A percentile compares a stretch with the other conserved stretches of the same genome.
phyloP scores from a whole-genome alignment of 176 grass and related monocot species.

The Guadua angustifolia region DNA sequence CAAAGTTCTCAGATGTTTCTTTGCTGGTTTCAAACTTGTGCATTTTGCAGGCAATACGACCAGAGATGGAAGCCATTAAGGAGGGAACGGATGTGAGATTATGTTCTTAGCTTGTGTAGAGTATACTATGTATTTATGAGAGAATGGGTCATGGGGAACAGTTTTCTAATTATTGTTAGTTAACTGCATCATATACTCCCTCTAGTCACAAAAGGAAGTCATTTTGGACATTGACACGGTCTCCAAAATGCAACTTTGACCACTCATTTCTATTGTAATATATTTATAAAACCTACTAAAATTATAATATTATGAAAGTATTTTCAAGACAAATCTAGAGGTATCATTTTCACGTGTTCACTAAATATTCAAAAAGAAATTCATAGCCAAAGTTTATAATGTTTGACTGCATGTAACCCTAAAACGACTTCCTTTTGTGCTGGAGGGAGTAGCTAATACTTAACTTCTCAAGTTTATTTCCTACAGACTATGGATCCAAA shows the following conservation, averaged over 20 bases:
- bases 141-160: conserved; percentile 31
- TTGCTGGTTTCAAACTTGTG: conserved; percentile 36
- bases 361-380: too few relatives aligned
- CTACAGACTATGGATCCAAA: conserved; percentile 60
- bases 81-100: conserved; percentile 65
- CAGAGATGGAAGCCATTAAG: conserved; percentile 80
- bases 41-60: conserved; percentile 63
- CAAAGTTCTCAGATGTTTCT: conserved; percentile 21
- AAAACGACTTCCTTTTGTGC: too few relatives aligned
- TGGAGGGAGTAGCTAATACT: neutral
- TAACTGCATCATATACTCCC: neutral
- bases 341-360: too few relatives aligned
- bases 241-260: too few relatives aligned
- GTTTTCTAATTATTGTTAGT: conserved; percentile 25
- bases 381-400: too few relatives aligned
- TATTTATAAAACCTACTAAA: too few relatives aligned
- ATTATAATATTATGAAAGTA: too few relatives aligned
- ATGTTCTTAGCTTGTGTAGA: conserved; percentile 34
- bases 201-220: too few relatives aligned
- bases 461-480: conserved; percentile 44
- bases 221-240: too few relatives aligned
- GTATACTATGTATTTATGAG: conserved; percentile 30
- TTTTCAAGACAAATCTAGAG: too few relatives aligned
- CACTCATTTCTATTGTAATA: too few relatives aligned
- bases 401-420: too few relatives aligned